Evolutionary conservation across 768 basidiomycete species (phyloP), one percentile per base, ranked within the genome.

Genomic region (Obba rivulosa): DNA sequence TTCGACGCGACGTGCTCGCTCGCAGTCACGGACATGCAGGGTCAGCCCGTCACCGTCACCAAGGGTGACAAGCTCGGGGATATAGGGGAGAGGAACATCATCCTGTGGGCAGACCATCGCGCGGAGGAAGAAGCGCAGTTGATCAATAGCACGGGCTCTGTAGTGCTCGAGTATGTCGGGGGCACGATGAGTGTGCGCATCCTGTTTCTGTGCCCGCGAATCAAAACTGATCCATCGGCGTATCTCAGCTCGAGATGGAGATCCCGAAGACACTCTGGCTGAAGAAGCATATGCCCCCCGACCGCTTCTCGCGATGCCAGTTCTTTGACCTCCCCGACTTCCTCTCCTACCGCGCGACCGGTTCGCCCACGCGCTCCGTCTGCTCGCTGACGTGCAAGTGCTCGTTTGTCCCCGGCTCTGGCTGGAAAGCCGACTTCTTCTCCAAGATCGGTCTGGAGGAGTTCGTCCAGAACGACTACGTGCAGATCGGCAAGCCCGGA

Each of bases 331-430:
- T 96, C 16, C 93, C 93, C n/a, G 93, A 96, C 68, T 94, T 83
- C 71, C 76, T 99, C 44, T 97, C 96, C 0, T 98, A 94, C 72
- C 85, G 82, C 42, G 90, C 92, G 8, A 99, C 96, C 1, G 72
- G 71, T 9, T 66, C 68, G 48, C 79, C 82, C 57, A 71, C 71
- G 3, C 83, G 95, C 25, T 96, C 93, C 1, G 83, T 79, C 64
- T 98, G 96, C 67, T 98, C 94, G 1, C 72, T 97, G 41, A 91
- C 92, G 1, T 99, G 95, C 76, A 98, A 98, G 69, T 97, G 89
- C 67, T 90, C 89, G 8, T 97, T 83, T 66, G 81, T 96, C 24
- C 92, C 95, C 1, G 76, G 74, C 18, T 69, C 70, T 21, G 96
- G 95, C 9, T 98, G 96, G 94, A 83, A 92, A 57, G 74, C 79